These are phyloP conservation scores for Kalaharituber pfeilii DNA, from an alignment of 2,329 filamentous ascomycete genomes.

Conservation along the genomic window DNA sequence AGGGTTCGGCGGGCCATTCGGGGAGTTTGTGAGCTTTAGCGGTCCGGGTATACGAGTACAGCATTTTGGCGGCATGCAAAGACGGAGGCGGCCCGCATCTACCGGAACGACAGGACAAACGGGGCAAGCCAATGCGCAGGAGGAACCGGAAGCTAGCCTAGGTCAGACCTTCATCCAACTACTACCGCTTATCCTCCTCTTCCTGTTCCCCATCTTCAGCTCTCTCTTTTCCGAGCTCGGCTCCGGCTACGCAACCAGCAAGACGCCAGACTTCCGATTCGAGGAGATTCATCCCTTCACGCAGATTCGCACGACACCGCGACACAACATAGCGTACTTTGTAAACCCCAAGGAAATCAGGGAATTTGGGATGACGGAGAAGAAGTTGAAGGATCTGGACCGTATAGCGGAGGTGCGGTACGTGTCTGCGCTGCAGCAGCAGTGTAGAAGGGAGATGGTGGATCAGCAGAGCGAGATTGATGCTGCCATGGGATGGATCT, in stretches of 20 bases:
- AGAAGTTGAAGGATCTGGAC: slow-evolving; percentile 60
- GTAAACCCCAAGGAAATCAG: slow-evolving; percentile 63
- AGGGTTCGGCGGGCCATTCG: slow-evolving; percentile 39
- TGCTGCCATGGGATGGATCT: slow-evolving; percentile 76
- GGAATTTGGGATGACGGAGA: slow-evolving; percentile 39
- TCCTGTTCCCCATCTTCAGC: slow-evolving; percentile 67
- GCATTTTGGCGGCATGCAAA: slow-evolving; percentile 69
- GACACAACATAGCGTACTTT: slow-evolving; percentile 64
- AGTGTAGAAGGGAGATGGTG: slow-evolving; percentile 58
- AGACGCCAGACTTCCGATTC: slow-evolving; percentile 52
- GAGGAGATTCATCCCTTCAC: slow-evolving; percentile 56
- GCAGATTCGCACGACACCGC: slow-evolving; percentile 50
- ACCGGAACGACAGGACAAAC: slow-evolving; percentile 29
- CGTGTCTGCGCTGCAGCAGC: slow-evolving; percentile 45
- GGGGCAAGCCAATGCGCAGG: slow-evolving; percentile 40
- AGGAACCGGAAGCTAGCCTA: slow-evolving; percentile 34
- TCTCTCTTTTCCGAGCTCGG: slow-evolving; percentile 49
- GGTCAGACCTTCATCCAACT: slow-evolving; percentile 42
- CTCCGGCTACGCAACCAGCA: slow-evolving; percentile 27
- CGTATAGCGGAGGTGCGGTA: slow-evolving; percentile 57
- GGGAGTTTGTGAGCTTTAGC: slow-evolving; percentile 88
- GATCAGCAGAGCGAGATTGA: slow-evolving; percentile 51
- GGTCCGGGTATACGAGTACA: slow-evolving; percentile 85
- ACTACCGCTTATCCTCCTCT: slow-evolving; percentile 74
- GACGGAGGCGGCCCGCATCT: slow-evolving; percentile 38